Conservation (phyloP, 2,329 filamentous ascomycete genomes). For the Sporothrix inflata region DNA sequence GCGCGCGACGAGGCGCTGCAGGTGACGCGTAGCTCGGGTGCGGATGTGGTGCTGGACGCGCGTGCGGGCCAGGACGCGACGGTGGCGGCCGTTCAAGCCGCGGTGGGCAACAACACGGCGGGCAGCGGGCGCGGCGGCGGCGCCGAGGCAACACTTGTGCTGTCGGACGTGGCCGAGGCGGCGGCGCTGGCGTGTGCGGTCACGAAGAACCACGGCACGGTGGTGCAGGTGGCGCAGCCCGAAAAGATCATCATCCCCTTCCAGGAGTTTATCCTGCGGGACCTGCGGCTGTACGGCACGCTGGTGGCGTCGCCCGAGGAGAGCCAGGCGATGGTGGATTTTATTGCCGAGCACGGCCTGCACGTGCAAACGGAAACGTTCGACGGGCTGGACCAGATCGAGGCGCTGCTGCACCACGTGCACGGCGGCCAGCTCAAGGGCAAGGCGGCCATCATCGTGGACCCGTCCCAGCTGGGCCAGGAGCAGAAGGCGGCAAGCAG, state of each 20-base stretch:
- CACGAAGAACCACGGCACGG: slow-evolving; percentile 61
- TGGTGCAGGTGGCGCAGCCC: slow-evolving; percentile 61
- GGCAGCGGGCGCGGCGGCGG: slow-evolving; percentile 45
- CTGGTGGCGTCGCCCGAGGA: slow-evolving; percentile 49
- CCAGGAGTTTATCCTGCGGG: slow-evolving; percentile 56
- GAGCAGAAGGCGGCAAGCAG: slow-evolving; percentile 11
- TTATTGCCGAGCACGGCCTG: slow-evolving; percentile 51
- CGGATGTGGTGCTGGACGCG: slow-evolving; percentile 52
- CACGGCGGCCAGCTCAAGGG: slow-evolving; percentile 57
- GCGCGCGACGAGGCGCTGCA: slow-evolving; percentile 39
- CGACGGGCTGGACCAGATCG: slow-evolving; percentile 56
- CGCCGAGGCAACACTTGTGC: slow-evolving; percentile 56
- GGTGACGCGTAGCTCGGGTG: slow-evolving; percentile 47
- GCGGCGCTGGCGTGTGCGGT: slow-evolving; percentile 57
- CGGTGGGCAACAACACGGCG: slow-evolving; percentile 41
- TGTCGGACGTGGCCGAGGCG: slow-evolving; percentile 56
- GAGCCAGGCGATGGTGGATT: slow-evolving; percentile 51
- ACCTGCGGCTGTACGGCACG: slow-evolving; percentile 54
- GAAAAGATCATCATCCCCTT: slow-evolving; percentile 45
- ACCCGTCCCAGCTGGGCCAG: slow-evolving; percentile 44
- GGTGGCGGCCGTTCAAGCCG: slow-evolving; percentile 43
- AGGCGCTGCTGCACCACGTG: slow-evolving; percentile 53
- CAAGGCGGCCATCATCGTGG: slow-evolving; percentile 58
- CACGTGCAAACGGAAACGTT: slow-evolving; percentile 56
- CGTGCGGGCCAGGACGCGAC: slow-evolving; percentile 39